Conservation (phyloP, 225 moss, liverwort and hornwort species). For the Physcomitrium patens region DNA sequence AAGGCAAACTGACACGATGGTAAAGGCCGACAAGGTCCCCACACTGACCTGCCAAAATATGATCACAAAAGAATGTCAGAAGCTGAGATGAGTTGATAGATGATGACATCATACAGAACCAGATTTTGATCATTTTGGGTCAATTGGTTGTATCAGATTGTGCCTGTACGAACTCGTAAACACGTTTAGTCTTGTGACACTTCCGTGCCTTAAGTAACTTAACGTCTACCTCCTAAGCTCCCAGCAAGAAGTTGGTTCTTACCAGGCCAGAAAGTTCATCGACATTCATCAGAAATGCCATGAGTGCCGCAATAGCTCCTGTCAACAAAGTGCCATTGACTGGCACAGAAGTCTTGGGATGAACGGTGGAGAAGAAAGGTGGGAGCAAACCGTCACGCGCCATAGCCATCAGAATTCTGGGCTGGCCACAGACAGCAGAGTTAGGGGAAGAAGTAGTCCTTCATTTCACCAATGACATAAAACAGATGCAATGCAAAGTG, state of each 20-base stretch:
- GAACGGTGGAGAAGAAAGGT: conserved; percentile 69
- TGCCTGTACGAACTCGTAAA: not conserved
- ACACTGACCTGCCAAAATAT: conserved; percentile 73
- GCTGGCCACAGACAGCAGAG: conserved; percentile 67
- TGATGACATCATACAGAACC: not conserved
- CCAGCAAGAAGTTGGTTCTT: not conserved
- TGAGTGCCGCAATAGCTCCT: conserved; percentile 55
- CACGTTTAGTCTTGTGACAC: not conserved
- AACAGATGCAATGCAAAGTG: not conserved
- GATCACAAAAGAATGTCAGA: not conserved
- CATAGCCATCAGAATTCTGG: conserved; percentile 99
- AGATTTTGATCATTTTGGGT: not conserved
- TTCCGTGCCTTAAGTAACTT: not conserved
- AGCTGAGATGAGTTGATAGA: not conserved
- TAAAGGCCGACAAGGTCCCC: conserved; percentile 89
- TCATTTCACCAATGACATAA: not conserved
- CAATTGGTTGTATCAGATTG: not conserved
- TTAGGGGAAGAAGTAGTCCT: conserved; percentile 15
- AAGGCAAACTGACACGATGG: conserved; percentile 80
- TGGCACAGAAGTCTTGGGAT: conserved; percentile 73
- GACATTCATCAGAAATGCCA: conserved; percentile 87
- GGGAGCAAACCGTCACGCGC: conserved; percentile 94
- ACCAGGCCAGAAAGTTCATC: conserved; percentile 97
- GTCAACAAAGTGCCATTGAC: conserved; percentile 81
- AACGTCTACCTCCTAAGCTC: not conserved